Conservation (phyloP, 2,329 filamentous ascomycete genomes). For the Aspergillus jensenii region DNA sequence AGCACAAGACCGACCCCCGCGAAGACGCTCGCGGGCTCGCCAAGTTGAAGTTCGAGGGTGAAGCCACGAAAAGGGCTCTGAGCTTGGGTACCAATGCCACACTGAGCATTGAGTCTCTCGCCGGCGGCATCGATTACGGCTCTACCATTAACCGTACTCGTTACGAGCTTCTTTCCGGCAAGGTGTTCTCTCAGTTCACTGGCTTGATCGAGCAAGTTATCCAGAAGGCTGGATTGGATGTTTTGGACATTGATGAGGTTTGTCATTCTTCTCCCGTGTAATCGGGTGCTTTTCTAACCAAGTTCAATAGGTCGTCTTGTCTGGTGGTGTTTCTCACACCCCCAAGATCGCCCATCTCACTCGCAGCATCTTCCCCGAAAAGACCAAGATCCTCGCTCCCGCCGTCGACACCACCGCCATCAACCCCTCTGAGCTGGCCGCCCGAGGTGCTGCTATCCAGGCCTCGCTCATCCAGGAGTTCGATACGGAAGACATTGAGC, state of each 20-base stretch:
- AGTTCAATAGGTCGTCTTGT: slow-evolving; percentile 69
- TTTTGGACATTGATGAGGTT: slow-evolving; percentile 85
- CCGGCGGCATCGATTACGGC: slow-evolving; percentile 86
- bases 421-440: slow-evolving; percentile 89
- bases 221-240: slow-evolving; percentile 88
- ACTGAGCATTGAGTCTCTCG: slow-evolving; percentile 89
- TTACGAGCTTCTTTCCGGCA: slow-evolving; percentile 84
- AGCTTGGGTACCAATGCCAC: slow-evolving; percentile 83
- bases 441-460: slow-evolving; percentile 91
- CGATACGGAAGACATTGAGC: slow-evolving; percentile 88
- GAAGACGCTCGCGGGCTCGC: slow-evolving; percentile 78
- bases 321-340: slow-evolving; percentile 88
- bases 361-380: slow-evolving; percentile 74
- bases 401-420: slow-evolving; percentile 74
- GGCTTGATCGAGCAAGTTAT: slow-evolving; percentile 79
- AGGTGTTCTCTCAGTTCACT: slow-evolving; percentile 86
- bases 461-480: slow-evolving; percentile 93
- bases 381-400: slow-evolving; percentile 76
- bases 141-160: slow-evolving; percentile 89
- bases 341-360: slow-evolving; percentile 87
- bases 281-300: neutral
- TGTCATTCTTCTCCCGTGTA: neutral
- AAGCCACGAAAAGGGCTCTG: slow-evolving; percentile 87
- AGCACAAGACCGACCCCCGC: slow-evolving; percentile 85
- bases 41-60: slow-evolving; percentile 89